Base-by-base conservation (phyloP, 1,284 basidiomycete genomes). In the Ustilago nuda region DNA sequence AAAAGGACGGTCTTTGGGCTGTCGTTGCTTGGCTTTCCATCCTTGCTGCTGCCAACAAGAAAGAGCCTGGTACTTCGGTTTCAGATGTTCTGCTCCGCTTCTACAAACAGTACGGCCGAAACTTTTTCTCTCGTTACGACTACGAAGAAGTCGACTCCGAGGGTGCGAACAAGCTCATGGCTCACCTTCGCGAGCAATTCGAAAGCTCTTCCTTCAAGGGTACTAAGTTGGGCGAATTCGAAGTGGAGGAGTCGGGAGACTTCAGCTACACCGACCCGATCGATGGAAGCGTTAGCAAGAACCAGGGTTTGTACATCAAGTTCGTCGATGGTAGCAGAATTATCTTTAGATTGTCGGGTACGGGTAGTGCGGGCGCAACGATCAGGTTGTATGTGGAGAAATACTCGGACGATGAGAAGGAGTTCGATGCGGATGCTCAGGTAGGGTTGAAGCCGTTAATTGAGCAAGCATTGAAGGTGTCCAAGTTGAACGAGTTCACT, bases 1-100 rank as follows among this genome's bases (percentile, higher is more conserved):
- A 99, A 89, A 99, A 99, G 90, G 96, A 99, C 84, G 96, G 96
- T 81, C 89, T 99, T 50, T 99, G 96, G 96, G 96, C 97, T 67
- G 89, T 99, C 71, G 89, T 98, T 56, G 96, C 96, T 2, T 99
- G 96, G 96, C 88, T 99, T 76, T 95, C 96, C 85, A 98, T 99
- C 87, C 89, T 99, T 81, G 97, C 97, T 13, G 92, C 91, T 53
- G 95, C 94, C 46, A 96, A 96, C 88, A 89, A 92, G 87, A 89
- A 93, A 65, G 83, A 82, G 65, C 76, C 84, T 3, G 79, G 83
- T 8, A 83, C 82, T 1, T 66, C 70, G 3, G 83, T 85, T 13
- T 36, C 62, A 2, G 84, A 85, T 51, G 83, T 85, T n/a, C 90
- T 97, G 46, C 89, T 91, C 78, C 90, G 90, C 75, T 94, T 96